A percentile compares a stretch with the other conserved stretches of the same genome.
Evolutionary conservation across 345 rosid species (phyloP).

Genomic region (Gossypium bickii): DNA sequence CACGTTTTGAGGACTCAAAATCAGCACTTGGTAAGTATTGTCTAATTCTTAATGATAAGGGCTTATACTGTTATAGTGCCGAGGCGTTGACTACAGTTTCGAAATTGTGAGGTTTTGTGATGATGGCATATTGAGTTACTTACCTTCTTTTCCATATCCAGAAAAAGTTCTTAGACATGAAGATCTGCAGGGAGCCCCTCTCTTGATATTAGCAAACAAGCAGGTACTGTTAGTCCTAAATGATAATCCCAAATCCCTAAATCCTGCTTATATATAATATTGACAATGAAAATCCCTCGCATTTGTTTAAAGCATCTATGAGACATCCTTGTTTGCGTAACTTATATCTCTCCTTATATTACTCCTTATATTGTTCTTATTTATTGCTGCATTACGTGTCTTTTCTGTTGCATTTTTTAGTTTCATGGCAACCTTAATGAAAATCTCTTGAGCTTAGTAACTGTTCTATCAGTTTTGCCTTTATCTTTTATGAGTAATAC

Average conservation of each 20-base stretch:
- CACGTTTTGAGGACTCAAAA: slow-evolving; percentile 92
- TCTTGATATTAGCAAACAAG: slow-evolving; percentile 88
- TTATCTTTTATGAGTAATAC: not conserved
- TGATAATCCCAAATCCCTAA: not conserved
- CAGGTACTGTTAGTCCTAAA: slow-evolving; percentile 42
- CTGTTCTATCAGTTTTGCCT: not conserved
- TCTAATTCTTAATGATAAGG: not conserved
- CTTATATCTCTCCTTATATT: not conserved
- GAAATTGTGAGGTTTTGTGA: not conserved
- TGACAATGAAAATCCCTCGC: not conserved
- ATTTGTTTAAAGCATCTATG: not conserved
- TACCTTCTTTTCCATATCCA: slow-evolving; percentile 24
- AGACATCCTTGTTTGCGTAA: not conserved
- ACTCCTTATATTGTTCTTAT: not conserved
- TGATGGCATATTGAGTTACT: slow-evolving; percentile 5
- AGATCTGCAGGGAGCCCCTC: slow-evolving; percentile 94
- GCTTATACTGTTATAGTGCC: not conserved
- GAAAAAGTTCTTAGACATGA: slow-evolving; percentile 94
- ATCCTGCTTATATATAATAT: not conserved
- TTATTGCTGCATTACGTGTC: not conserved
- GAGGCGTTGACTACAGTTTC: slow-evolving; percentile 1
- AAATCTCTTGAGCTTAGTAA: not conserved
- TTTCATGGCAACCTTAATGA: not conserved
- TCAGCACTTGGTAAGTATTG: slow-evolving; percentile 67
- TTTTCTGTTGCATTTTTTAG: not conserved